Evolutionary conservation across 192 early-diverging fungal species (phyloP).

Genomic region (Backusella liffmaniae): DNA sequence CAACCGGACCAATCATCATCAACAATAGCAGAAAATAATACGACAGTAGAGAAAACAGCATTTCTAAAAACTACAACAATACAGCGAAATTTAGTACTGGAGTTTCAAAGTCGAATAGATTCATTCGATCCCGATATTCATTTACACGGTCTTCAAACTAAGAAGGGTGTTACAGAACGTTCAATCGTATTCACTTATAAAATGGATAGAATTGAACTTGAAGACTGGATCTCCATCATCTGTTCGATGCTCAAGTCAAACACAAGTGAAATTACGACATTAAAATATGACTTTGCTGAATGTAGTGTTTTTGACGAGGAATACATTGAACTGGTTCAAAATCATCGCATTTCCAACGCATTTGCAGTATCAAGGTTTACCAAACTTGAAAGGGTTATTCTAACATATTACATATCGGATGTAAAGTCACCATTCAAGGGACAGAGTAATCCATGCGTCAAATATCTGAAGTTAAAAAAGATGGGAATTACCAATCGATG

Average conservation of each 20-base stretch:
- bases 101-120: conserved; percentile 5
- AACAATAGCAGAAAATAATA: neutral
- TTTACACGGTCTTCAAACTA: neutral
- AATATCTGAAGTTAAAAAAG: neutral
- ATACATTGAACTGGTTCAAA: conserved; percentile 2
- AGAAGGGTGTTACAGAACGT: neutral
- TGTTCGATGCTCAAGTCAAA: neutral
- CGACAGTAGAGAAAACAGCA: neutral
- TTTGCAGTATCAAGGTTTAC: neutral
- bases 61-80: neutral
- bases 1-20: neutral
- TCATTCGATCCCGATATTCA: neutral
- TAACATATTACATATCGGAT: neutral
- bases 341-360: neutral
- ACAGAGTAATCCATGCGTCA: neutral
- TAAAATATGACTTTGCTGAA: conserved; percentile 1
- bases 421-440: neutral
- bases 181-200: neutral
- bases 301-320: neutral
- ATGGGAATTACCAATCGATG: conserved; percentile 1
- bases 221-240: neutral
- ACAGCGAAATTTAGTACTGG: neutral
- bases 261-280: neutral
- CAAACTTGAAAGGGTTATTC: neutral
- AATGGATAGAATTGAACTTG: neutral